Percentiles rank a stretch among this genome's conserved stretches.
These are phyloP conservation scores for Groenewaldozyma sp. DNA, from an alignment of 1,139 yeast species.

Conservation along the genomic window DNA sequence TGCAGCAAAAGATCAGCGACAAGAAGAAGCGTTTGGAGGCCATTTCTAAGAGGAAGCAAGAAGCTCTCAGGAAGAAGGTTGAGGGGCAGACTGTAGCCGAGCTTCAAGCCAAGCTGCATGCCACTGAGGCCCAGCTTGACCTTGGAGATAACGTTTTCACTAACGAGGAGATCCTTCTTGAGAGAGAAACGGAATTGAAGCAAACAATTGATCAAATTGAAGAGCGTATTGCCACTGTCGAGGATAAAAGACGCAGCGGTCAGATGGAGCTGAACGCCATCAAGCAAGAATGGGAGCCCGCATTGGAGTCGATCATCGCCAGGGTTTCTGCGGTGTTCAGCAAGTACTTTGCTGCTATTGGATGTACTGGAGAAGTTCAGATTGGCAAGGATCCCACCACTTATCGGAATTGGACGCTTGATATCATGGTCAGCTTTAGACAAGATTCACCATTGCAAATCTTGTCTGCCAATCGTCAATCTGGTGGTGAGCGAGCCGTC, in stretches of 20 bases:
- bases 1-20: constrained; percentile 5
- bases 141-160: constrained; percentile 2
- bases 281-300: constrained; percentile 48
- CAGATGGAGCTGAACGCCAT: constrained; percentile 35
- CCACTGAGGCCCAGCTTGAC: constrained; percentile 5
- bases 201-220: constrained; percentile 26
- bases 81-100: constrained; percentile 1
- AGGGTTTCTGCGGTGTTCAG: constrained; percentile 56
- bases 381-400: constrained; percentile 36
- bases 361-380: constrained; percentile 75
- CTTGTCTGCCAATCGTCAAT: constrained; percentile 78
- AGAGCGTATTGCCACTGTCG: constrained; percentile 22
- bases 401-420: constrained; percentile 72
- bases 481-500: constrained; percentile 97
- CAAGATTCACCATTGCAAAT: constrained; percentile 55
- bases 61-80: background rate
- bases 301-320: constrained; percentile 40
- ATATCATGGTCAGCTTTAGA: constrained; percentile 79
- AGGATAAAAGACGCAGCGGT: constrained; percentile 24
- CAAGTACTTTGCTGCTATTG: constrained; percentile 59
- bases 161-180: constrained; percentile 3
- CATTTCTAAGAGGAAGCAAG: background rate
- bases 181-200: constrained; percentile 21
- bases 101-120: background rate
- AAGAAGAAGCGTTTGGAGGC: constrained; percentile 1